Conservation (phyloP, 1,284 basidiomycete species). For the Ustilago sp. region DNA sequence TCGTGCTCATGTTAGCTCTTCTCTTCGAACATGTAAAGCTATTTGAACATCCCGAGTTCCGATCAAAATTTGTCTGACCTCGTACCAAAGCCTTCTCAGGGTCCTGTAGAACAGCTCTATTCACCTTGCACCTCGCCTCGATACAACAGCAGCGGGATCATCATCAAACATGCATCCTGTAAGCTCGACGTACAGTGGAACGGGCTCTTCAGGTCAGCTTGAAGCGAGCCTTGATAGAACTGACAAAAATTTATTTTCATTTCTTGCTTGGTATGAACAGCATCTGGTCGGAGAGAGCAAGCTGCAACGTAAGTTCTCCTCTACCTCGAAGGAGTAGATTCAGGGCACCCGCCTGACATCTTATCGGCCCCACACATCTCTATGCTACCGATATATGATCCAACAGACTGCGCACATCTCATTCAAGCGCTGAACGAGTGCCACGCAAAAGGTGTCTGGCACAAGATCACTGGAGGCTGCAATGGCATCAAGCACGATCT, state of each 20-base stretch:
- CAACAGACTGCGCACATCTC: conserved; percentile 51
- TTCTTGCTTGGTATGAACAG: conserved; percentile 8
- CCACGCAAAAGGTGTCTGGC: conserved; percentile 45
- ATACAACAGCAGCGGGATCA: background rate
- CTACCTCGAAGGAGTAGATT: background rate
- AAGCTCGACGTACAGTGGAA: conserved; percentile 3
- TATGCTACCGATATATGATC: background rate
- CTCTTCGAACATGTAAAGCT: background rate
- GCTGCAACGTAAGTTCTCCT: conserved; percentile 39
- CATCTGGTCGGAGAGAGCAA: conserved; percentile 54
- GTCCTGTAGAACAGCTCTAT: conserved; percentile 7
- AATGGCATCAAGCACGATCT: conserved; percentile 59
- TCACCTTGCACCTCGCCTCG: background rate
- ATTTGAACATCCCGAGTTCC: conserved; percentile 15
- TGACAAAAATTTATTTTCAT: background rate
- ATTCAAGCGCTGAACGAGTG: conserved; percentile 56
- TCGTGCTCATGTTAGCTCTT: background rate
- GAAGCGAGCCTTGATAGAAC: background rate
- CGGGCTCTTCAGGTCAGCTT: background rate
- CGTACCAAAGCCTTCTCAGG: conserved; percentile 15
- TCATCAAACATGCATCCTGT: conserved; percentile 37
- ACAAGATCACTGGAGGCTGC: conserved; percentile 56
- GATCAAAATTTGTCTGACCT: conserved; percentile 36
- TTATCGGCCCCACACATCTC: background rate
- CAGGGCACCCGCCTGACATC: background rate